Conservation (phyloP, 176 grass and related monocot species). For the Triticum dicoccoides region DNA sequence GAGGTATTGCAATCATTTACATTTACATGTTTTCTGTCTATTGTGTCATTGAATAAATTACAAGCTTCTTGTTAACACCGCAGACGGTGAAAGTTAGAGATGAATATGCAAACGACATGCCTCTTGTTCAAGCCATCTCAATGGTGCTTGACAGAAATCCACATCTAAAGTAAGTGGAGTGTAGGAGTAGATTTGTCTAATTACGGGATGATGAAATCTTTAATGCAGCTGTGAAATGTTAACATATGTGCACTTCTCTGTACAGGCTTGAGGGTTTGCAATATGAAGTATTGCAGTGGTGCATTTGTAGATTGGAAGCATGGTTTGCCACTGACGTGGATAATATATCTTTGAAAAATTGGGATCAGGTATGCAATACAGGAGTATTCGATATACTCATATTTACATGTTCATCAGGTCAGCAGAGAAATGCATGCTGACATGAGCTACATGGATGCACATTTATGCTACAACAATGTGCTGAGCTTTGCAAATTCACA, state of each 20-base stretch:
- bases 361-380: constrained; percentile 78
- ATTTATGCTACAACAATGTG: not conserved
- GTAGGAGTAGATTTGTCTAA: not conserved
- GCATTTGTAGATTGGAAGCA: constrained; percentile 93
- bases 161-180: constrained; percentile 58
- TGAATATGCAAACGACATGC: constrained; percentile 85
- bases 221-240: not conserved
- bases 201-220: not conserved
- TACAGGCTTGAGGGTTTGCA: constrained; percentile 69
- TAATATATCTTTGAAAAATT: constrained; percentile 89
- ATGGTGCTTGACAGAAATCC: constrained; percentile 88
- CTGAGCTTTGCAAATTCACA: constrained; percentile 44
- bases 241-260: constrained; percentile 24
- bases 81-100: constrained; percentile 85
- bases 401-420: not conserved
- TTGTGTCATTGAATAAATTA: not conserved
- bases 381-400: not conserved
- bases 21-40: not conserved
- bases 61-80: constrained; percentile 32
- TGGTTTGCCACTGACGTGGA: constrained; percentile 94
- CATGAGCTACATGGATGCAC: not conserved
- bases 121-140: constrained; percentile 79
- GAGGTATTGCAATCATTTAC: constrained; percentile 51
- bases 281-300: constrained; percentile 97
- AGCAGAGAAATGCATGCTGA: not conserved